Base-by-base conservation (phyloP, 2,329 filamentous ascomycete genomes). In the Exophiala sp. region DNA sequence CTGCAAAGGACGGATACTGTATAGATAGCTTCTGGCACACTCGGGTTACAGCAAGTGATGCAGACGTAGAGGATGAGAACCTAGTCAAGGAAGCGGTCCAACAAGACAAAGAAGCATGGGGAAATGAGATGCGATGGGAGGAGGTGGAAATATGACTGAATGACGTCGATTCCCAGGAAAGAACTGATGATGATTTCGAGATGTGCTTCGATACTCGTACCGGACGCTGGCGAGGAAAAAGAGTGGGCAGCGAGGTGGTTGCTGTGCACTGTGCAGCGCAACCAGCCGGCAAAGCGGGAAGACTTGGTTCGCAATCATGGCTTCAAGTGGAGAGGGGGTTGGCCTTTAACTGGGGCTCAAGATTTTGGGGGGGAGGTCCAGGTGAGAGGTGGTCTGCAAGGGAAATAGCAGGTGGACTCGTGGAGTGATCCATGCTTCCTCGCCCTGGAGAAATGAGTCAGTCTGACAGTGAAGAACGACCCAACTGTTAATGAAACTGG, bases 161-260 rank as follows among this genome's bases (percentile, higher is more conserved):
- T 60, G 58, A 60, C 58, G 58, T 60, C 55, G 58, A 44, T 46
- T 52, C 32, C 24, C 50, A 52, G 44, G 52, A 39, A 53, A 35
- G 43, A 7, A 7, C 20, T 21, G 54, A 54, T 41, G 39, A 20
- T 47, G 49, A 43, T 43, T 16, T 42, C 12, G 48, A 52, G 46
- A 24, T 47, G 24, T 29, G 24, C 24, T 29, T 29, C 24, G 24
- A 29, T 29, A 29, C 24, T 8, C 24, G 24, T 29, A 8, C 24
- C 24, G 4, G 24, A 36, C 11, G 14, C n/a, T 51, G 40, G 18
- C 38, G 39, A 21, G 41, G 24, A 41, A 38, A 38, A 29, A 24
- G 39, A 11, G 34, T 34, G 32, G 34, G 20, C 11, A 20, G 29
- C 11, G 41, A 48, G 29, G 11, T 12, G 18, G 54, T 57, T 50